Conservation (phyloP, 2,329 filamentous ascomycete genomes). For the Pseudogymnoascus sp. region DNA sequence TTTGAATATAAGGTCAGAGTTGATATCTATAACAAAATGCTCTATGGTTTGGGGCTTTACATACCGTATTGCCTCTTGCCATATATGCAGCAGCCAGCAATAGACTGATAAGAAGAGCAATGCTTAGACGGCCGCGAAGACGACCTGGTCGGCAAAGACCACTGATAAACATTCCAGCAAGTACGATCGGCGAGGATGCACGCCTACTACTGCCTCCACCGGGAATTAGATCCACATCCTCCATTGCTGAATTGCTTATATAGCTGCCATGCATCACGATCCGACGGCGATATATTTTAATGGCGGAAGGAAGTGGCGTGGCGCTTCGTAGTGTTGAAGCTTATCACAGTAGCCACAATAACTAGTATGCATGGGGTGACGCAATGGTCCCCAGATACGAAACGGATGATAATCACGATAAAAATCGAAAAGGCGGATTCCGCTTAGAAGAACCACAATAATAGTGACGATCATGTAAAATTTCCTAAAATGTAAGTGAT, state of each 20-base stretch:
- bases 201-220: background rate
- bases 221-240: background rate
- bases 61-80: conserved; percentile 2
- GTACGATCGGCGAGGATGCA: conserved; percentile 12
- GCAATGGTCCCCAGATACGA: background rate
- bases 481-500: conserved; percentile 3
- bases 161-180: conserved; percentile 14
- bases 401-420: conserved; percentile 4
- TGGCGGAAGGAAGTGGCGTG: background rate
- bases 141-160: conserved; percentile 17
- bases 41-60: background rate
- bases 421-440: background rate
- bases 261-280: background rate
- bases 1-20: background rate
- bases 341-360: background rate
- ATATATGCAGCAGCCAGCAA: conserved; percentile 11
- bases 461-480: background rate
- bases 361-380: background rate
- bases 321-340: background rate
- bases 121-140: conserved; percentile 12
- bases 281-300: background rate
- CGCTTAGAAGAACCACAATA: background rate
- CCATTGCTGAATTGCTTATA: background rate
- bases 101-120: conserved; percentile 12
- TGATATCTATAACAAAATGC: background rate